A percentile compares a stretch with the other conserved stretches of the same genome.
Conservation (phyloP, 106 monocot species). For the Dioscorea zingiberensis region DNA sequence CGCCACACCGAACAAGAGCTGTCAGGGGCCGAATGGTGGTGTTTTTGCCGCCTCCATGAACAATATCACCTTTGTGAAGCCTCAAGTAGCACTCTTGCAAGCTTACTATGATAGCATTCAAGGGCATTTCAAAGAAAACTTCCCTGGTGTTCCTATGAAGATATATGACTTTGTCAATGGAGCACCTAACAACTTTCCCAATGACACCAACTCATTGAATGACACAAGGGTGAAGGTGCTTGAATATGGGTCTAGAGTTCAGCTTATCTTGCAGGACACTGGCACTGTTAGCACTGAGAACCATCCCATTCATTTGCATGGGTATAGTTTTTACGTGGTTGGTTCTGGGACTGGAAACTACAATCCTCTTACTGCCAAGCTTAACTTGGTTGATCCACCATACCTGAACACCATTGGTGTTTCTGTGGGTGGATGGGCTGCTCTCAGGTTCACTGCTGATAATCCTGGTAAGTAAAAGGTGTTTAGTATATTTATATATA, state of each 20-base stretch:
- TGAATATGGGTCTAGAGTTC: slow-evolving; percentile 22
- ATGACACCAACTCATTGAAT: slow-evolving; percentile 13
- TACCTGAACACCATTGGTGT: slow-evolving; percentile 38
- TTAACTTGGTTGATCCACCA: slow-evolving; percentile 41
- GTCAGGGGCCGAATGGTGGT: slow-evolving; percentile 20
- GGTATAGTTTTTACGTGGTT: slow-evolving; percentile 39
- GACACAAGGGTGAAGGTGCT: slow-evolving; percentile 16
- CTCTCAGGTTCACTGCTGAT: slow-evolving; percentile 36
- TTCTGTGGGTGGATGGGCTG: slow-evolving; percentile 48
- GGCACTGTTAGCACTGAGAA: slow-evolving; percentile 33
- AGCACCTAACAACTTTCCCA: slow-evolving; percentile 25
- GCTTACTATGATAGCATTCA: slow-evolving; percentile 20
- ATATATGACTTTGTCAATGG: slow-evolving; percentile 29
- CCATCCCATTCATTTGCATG: slow-evolving; percentile 51
- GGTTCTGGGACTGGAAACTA: slow-evolving; percentile 41
- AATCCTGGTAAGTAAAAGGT: slow-evolving; percentile 26
- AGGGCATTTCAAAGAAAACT: slow-evolving; percentile 13
- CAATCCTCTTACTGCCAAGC: slow-evolving; percentile 15
- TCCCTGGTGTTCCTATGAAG: slow-evolving; percentile 18
- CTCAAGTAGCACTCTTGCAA: slow-evolving; percentile 16
- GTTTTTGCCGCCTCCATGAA: slow-evolving; percentile 28
- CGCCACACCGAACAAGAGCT: slow-evolving; percentile 16
- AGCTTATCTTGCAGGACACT: slow-evolving; percentile 38
- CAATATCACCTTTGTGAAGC: slow-evolving; percentile 27
- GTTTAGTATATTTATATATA: background rate